Conservation (phyloP, 1,284 basidiomycete species). For the Agaricales sp. region DNA sequence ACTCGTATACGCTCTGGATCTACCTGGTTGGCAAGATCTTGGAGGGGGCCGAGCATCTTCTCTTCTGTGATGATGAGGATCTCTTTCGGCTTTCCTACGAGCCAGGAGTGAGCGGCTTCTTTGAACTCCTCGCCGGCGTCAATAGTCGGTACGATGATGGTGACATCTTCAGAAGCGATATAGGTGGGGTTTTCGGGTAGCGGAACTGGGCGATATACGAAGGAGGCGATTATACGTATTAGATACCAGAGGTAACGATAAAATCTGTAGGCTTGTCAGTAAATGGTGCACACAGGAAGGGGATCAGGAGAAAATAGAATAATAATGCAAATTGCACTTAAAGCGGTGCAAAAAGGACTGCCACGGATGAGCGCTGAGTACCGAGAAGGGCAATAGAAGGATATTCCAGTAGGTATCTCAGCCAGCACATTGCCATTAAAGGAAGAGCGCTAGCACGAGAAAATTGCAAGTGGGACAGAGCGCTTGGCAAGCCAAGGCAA, state of each 20-base stretch:
- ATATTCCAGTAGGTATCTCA: too few relatives aligned
- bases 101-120: slow-evolving; percentile 85
- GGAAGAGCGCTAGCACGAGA: too few relatives aligned
- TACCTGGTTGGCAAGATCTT: slow-evolving; percentile 80
- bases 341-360: slow-evolving; percentile 4
- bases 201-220: slow-evolving; percentile 76
- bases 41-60: slow-evolving; percentile 77
- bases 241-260: slow-evolving; percentile 89
- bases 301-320: slow-evolving; percentile 10
- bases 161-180: slow-evolving; percentile 82
- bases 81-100: slow-evolving; percentile 83
- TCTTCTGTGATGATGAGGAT: slow-evolving; percentile 92
- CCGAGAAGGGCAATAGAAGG: neutral
- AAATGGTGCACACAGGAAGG: slow-evolving; percentile 2
- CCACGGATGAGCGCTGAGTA: neutral
- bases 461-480: too few relatives aligned
- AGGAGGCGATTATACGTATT: slow-evolving; percentile 69
- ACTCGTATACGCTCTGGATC: slow-evolving; percentile 79
- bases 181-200: slow-evolving; percentile 85
- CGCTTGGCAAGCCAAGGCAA: too few relatives aligned
- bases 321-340: too few relatives aligned
- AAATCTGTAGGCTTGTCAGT: slow-evolving; percentile 33
- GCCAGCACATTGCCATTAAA: too few relatives aligned
- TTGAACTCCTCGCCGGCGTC: slow-evolving; percentile 92
- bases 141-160: slow-evolving; percentile 90